Conservation (phyloP, 352 stramenopile species). For the Phytophthora ohioensis region DNA sequence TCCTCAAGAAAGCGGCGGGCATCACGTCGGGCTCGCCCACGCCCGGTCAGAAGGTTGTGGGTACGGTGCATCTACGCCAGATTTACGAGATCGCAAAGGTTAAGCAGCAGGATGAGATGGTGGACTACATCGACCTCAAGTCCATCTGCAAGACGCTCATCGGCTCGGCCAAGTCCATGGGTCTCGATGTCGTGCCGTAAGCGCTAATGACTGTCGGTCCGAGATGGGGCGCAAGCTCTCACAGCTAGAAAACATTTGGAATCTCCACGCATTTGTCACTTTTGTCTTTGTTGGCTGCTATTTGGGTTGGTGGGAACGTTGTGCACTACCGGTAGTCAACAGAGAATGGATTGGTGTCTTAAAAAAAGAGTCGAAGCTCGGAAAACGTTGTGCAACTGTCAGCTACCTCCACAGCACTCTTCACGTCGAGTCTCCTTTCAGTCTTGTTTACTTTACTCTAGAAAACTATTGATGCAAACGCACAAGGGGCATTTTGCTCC, state of each 20-base stretch:
- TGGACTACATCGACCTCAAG: slow-evolving; percentile 93
- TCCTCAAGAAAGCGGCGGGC: slow-evolving; percentile 92
- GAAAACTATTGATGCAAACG: slow-evolving; percentile 37
- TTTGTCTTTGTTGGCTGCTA: not conserved
- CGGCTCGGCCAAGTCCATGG: slow-evolving; percentile 93
- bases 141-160: slow-evolving; percentile 94
- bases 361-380: slow-evolving; percentile 24
- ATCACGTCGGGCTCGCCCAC: slow-evolving; percentile 83
- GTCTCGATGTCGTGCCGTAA: slow-evolving; percentile 86
- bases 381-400: slow-evolving; percentile 14
- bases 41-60: slow-evolving; percentile 79
- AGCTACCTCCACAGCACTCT: slow-evolving; percentile 18
- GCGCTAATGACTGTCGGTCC: not conserved
- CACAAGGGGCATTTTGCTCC: slow-evolving; percentile 13
- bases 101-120: slow-evolving; percentile 96
- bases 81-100: slow-evolving; percentile 99
- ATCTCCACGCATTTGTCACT: slow-evolving; percentile 27
- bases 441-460: slow-evolving; percentile 36
- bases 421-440: slow-evolving; percentile 18
- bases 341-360: slow-evolving; percentile 23
- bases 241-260: slow-evolving; percentile 29
- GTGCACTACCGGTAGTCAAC: not conserved
- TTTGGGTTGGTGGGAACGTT: not conserved
- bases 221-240: slow-evolving; percentile 7
- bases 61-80: slow-evolving; percentile 93